Percentiles rank a stretch among this genome's conserved stretches.
Evolutionary conservation across 129 eudicot genomes (phyloP).

Genomic region (Tagetes patula): DNA sequence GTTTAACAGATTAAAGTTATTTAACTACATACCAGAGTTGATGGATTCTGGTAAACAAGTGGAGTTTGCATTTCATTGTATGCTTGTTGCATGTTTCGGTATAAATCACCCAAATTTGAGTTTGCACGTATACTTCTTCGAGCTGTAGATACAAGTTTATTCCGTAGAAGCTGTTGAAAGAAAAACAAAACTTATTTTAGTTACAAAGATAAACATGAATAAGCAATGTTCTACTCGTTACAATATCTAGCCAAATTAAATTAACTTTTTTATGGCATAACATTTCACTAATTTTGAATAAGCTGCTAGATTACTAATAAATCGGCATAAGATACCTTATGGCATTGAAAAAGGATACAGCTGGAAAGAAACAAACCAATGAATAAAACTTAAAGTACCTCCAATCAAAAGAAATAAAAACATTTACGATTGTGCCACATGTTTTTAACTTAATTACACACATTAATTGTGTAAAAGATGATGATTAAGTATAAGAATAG

Average conservation of each 20-base stretch:
- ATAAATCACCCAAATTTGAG: conserved; percentile 73
- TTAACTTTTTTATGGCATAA: not conserved
- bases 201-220: conserved; percentile 6
- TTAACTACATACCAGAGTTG: conserved; percentile 54
- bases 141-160: conserved; percentile 88
- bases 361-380: conserved; percentile 6
- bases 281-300: not conserved
- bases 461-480: not conserved
- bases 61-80: conserved; percentile 92
- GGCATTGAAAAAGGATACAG: conserved; percentile 2
- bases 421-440: conserved; percentile 11
- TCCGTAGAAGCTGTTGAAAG: conserved; percentile 72
- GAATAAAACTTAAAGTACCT: conserved; percentile 3
- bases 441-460: conserved; percentile 11
- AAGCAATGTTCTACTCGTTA: not conserved
- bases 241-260: not conserved
- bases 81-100: conserved; percentile 77
- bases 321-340: not conserved
- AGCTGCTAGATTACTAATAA: too few species aligned
- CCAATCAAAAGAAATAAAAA: conserved; percentile 1
- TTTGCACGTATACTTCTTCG: conserved; percentile 67
- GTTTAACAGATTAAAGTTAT: not conserved
- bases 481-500: not conserved
- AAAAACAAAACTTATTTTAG: conserved; percentile 1
- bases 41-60: conserved; percentile 73